Evolutionary conservation across 495 filamentous ascomycete species (phyloP).

Genomic region (Penicillium arizonense): DNA sequence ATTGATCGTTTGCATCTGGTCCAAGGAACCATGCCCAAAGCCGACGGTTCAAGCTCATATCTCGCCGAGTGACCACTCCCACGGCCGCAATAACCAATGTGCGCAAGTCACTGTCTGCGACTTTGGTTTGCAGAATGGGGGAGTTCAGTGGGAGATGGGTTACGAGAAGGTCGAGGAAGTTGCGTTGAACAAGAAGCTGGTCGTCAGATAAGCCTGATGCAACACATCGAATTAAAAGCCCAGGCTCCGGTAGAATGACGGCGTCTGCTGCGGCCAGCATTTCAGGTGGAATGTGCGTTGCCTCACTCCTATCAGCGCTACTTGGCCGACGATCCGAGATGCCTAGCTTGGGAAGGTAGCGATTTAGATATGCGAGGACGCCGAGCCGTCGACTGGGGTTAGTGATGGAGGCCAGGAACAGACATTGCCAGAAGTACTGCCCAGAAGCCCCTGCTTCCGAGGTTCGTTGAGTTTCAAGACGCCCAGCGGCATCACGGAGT

Average conservation of each 20-base stretch:
- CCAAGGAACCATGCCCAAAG: slow-evolving; percentile 97
- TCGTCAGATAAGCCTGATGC: slow-evolving; percentile 86
- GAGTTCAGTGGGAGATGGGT: slow-evolving; percentile 90
- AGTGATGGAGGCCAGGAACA: slow-evolving; percentile 91
- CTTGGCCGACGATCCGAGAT: slow-evolving; percentile 34
- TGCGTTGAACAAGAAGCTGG: slow-evolving; percentile 87
- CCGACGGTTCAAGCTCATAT: slow-evolving; percentile 94
- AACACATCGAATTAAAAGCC: slow-evolving; percentile 85
- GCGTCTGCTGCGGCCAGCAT: slow-evolving; percentile 56
- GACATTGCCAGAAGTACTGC: slow-evolving; percentile 97
- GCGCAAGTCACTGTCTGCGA: slow-evolving; percentile 72
- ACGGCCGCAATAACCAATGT: slow-evolving; percentile 77
- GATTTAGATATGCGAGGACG: slow-evolving; percentile 78
- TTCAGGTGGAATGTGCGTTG: slow-evolving; percentile 20
- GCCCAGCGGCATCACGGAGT: slow-evolving; percentile 66
- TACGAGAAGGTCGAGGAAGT: slow-evolving; percentile 89
- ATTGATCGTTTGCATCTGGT: slow-evolving; percentile 62
- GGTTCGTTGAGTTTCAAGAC: slow-evolving; percentile 39
- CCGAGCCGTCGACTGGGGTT: slow-evolving; percentile 79
- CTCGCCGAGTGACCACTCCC: slow-evolving; percentile 79
- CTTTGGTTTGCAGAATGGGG: slow-evolving; percentile 69
- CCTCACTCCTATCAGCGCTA: slow-evolving; percentile 22
- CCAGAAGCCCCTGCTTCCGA: slow-evolving; percentile 60
- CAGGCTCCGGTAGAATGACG: slow-evolving; percentile 91
- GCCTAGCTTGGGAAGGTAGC: slow-evolving; percentile 74